Evolutionary conservation across 495 filamentous ascomycete genomes (phyloP).

Genomic region (Trichoderma reesei): DNA sequence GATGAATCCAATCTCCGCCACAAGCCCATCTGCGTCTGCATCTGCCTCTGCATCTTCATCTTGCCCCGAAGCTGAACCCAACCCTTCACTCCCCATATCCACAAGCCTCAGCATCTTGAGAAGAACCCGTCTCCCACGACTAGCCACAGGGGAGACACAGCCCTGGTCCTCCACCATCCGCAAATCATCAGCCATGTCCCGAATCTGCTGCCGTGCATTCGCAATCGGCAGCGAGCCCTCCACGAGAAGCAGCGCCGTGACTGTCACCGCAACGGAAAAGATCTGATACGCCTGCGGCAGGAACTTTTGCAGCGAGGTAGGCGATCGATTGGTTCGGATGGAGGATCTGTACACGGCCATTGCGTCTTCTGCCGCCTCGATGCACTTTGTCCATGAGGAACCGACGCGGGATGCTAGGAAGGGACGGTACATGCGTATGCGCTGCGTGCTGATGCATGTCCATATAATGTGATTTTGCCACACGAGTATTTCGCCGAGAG

Average conservation of each 20-base stretch:
- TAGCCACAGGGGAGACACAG: background rate
- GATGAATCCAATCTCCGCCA: background rate
- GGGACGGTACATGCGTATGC: background rate
- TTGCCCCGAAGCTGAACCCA: background rate
- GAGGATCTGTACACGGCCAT: background rate
- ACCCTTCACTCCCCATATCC: background rate
- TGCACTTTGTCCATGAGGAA: background rate
- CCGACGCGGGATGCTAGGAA: background rate
- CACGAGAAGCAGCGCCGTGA: background rate
- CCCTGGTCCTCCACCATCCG: background rate
- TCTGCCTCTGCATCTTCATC: background rate
- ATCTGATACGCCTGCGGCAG: background rate
- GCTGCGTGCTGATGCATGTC: slow-evolving; percentile 1
- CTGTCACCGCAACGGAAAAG: background rate
- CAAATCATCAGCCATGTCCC: background rate
- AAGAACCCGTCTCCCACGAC: background rate
- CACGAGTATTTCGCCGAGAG: background rate
- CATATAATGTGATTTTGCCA: slow-evolving; percentile 2
- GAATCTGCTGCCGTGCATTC: background rate
- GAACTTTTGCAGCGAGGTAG: background rate
- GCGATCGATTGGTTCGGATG: background rate
- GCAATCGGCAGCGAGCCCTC: background rate
- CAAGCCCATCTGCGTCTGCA: background rate
- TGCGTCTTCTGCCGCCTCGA: background rate
- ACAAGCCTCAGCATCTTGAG: background rate